These are phyloP conservation scores for Acer negundo DNA, from an alignment of 345 rosid species.

Conservation along the genomic window DNA sequence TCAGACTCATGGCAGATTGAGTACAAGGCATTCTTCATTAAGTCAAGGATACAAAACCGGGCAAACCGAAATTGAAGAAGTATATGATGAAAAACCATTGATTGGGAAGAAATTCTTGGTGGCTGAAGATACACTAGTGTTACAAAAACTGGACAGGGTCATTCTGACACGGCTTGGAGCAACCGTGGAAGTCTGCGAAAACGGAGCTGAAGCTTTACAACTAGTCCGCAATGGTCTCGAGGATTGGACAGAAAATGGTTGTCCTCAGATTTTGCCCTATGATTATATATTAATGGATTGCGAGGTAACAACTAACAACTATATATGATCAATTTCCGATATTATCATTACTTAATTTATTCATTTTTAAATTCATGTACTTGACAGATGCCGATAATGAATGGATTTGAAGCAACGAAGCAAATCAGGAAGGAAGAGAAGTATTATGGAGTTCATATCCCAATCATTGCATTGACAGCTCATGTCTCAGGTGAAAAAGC, in stretches of 20 bases:
- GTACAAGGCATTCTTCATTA: constrained; percentile 4
- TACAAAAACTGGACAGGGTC: constrained; percentile 21
- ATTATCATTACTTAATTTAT: too few species aligned
- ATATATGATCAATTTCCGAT: too few species aligned
- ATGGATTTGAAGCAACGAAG: constrained; percentile 71
- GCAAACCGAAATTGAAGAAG: constrained; percentile 27
- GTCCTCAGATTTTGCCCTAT: constrained; percentile 38
- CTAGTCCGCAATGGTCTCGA: constrained; percentile 37
- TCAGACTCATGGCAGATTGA: background rate
- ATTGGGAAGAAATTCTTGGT: constrained; percentile 60
- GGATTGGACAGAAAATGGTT: constrained; percentile 23
- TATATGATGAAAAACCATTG: constrained; percentile 36
- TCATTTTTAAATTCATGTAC: background rate
- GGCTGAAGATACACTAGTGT: constrained; percentile 50
- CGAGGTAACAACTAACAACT: constrained; percentile 39
- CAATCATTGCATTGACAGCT: constrained; percentile 76
- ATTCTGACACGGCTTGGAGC: constrained; percentile 53
- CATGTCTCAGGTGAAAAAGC: constrained; percentile 45
- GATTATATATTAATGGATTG: constrained; percentile 87
- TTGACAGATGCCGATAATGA: constrained; percentile 42
- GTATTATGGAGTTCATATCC: constrained; percentile 46
- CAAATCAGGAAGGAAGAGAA: constrained; percentile 60
- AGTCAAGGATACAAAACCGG: background rate
- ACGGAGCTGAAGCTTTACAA: constrained; percentile 58
- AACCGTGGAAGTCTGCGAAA: constrained; percentile 39